A percentile compares a stretch with the other conserved stretches of the same genome.
Evolutionary conservation across 179 eudicot species (phyloP).

Genomic region (Vitellaria paradoxa): DNA sequence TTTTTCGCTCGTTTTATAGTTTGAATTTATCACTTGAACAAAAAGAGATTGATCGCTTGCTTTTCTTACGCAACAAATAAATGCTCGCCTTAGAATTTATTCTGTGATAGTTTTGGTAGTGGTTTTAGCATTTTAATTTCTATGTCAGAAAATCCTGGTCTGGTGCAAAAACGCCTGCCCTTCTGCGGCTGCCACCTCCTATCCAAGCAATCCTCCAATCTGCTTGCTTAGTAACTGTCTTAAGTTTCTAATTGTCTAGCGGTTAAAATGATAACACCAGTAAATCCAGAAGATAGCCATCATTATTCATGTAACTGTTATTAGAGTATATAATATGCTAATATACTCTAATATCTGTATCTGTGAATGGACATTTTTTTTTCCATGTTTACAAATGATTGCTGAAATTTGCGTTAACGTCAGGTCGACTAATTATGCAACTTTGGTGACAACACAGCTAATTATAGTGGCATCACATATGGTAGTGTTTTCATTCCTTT

Average conservation of each 20-base stretch:
- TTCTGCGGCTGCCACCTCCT: neutral
- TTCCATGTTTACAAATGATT: constrained; percentile 1
- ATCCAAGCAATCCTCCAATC: neutral
- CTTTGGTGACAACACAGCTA: constrained; percentile 71
- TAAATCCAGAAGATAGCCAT: neutral
- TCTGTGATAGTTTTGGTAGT: neutral
- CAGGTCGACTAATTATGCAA: constrained; percentile 90
- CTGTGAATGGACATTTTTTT: neutral
- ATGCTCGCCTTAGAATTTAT: neutral
- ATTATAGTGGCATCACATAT: constrained; percentile 78
- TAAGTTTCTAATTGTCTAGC: neutral
- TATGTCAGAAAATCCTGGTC: neutral
- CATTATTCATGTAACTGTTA: neutral
- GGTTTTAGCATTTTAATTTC: neutral
- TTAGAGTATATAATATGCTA: too few relatives aligned
- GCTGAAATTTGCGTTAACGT: constrained; percentile 12
- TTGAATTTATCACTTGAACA: neutral
- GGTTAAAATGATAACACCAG: neutral
- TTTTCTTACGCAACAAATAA: neutral
- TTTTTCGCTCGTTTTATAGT: neutral
- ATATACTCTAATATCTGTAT: neutral
- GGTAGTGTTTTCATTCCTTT: constrained; percentile 38
- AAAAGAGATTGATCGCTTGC: neutral
- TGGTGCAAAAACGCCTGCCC: neutral
- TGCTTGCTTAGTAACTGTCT: neutral